phyloP scores from a whole-genome alignment of 495 filamentous ascomycete genomes.

The Aspergillus nanangensis region DNA sequence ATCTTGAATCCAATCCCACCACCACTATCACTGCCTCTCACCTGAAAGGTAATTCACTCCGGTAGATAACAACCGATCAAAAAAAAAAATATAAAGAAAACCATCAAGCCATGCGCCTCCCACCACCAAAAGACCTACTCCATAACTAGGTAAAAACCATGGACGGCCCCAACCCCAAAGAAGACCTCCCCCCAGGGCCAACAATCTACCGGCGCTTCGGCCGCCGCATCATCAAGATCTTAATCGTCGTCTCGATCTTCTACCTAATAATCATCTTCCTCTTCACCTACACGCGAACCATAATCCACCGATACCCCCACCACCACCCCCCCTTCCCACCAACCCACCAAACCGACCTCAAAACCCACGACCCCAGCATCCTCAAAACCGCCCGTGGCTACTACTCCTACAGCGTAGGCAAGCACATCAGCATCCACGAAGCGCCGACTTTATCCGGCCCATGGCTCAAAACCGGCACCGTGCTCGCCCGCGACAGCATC shows the following conservation, averaged over 20 bases:
- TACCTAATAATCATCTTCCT: not conserved
- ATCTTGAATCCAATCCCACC: too few species aligned
- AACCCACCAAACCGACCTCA: slow-evolving; percentile 27
- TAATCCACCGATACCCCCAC: not conserved
- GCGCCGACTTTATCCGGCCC: slow-evolving; percentile 35
- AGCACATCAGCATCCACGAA: slow-evolving; percentile 30
- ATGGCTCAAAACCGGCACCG: slow-evolving; percentile 32
- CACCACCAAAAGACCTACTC: too few species aligned
- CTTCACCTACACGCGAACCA: not conserved
- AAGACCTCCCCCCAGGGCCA: too few species aligned
- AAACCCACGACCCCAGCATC: slow-evolving; percentile 40
- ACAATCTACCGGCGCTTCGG: not conserved
- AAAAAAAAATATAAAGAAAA: too few species aligned
- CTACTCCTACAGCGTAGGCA: slow-evolving; percentile 35
- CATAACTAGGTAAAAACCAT: too few species aligned
- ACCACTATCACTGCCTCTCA: too few species aligned
- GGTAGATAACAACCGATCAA: too few species aligned
- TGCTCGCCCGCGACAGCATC: slow-evolving; percentile 32
- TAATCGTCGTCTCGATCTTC: not conserved
- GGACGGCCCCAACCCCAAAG: too few species aligned
- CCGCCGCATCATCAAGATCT: not conserved
- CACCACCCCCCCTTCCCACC: slow-evolving; percentile 11
- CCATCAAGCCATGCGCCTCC: too few species aligned
- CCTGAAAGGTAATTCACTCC: too few species aligned
- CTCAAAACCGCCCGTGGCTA: slow-evolving; percentile 26